Evolutionary conservation across 345 rosid genomes (phyloP).

Genomic region (Physaria fendleri): DNA sequence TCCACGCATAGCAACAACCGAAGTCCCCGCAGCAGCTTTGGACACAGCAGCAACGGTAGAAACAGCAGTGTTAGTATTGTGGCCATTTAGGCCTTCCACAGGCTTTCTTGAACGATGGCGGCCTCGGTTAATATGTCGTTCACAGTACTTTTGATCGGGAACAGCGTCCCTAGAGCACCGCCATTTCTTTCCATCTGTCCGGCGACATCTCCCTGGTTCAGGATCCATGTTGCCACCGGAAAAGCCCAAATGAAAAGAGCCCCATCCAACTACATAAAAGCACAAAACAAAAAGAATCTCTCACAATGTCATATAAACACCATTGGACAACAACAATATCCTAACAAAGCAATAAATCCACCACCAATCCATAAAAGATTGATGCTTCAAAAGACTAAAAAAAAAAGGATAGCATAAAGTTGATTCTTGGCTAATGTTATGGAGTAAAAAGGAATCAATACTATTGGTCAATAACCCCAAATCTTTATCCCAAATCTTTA

Average conservation of each 20-base stretch:
- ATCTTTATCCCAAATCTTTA: no score
- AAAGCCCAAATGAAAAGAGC: slow-evolving; percentile 75
- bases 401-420: neutral
- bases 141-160: slow-evolving; percentile 89
- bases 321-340: neutral
- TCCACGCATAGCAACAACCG: slow-evolving; percentile 32
- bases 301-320: neutral
- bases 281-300: neutral
- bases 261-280: slow-evolving; percentile 57
- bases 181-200: slow-evolving; percentile 99
- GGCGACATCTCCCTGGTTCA: slow-evolving; percentile 92
- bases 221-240: slow-evolving; percentile 72
- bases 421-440: neutral
- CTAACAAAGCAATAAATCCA: neutral
- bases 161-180: slow-evolving; percentile 97
- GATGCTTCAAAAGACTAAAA: neutral
- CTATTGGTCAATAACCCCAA: neutral
- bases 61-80: slow-evolving; percentile 51
- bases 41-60: slow-evolving; percentile 22
- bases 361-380: neutral
- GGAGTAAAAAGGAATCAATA: neutral
- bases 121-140: slow-evolving; percentile 95
- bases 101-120: slow-evolving; percentile 99
- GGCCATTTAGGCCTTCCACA: slow-evolving; percentile 92
- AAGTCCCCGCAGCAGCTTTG: slow-evolving; percentile 33